Percentiles rank a stretch among this genome's conserved stretches.
These are phyloP conservation scores for Blastocrithidia nonstop DNA, from an alignment of 208 protist species.

Conservation along the genomic window DNA sequence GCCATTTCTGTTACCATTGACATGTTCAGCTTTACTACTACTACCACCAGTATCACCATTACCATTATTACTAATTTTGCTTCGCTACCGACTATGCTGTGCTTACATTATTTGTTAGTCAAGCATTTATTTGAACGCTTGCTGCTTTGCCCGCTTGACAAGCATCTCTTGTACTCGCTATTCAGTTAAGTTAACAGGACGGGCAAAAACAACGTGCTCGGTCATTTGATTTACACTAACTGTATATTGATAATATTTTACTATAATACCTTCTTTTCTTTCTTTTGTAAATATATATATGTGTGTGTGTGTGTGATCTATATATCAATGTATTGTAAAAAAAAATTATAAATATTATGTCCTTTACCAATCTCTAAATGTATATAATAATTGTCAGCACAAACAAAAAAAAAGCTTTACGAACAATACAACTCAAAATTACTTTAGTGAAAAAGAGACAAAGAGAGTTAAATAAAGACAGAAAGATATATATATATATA, in stretches of 20 bases:
- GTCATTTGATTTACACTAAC: too few relatives aligned
- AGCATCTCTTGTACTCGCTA: conserved; percentile 36
- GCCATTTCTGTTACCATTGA: too few relatives aligned
- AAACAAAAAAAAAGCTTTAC: conserved; percentile 2
- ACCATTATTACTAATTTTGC: conserved; percentile 9
- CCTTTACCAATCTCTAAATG: not conserved
- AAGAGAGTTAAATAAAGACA: not conserved
- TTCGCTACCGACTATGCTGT: conserved; percentile 4
- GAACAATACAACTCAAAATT: not conserved
- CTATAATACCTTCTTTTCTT: conserved; percentile 3
- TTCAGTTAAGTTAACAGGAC: conserved; percentile 39
- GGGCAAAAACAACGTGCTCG: conserved; percentile 16
- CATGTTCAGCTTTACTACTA: too few relatives aligned
- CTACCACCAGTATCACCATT: too few relatives aligned
- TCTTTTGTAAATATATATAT: conserved; percentile 1
- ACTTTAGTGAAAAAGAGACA: not conserved
- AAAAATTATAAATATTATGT: conserved; percentile 1
- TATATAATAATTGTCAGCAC: not conserved
- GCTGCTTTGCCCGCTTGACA: conserved; percentile 46
- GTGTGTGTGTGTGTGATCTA: not conserved
- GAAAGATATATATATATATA: not conserved
- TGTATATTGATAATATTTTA: too few relatives aligned
- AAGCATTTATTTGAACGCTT: conserved; percentile 34
- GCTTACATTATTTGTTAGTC: conserved; percentile 50
- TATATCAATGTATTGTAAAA: not conserved